Evolutionary conservation across 176 grass and related monocot species (phyloP).

Genomic region (Eleusine indica): DNA sequence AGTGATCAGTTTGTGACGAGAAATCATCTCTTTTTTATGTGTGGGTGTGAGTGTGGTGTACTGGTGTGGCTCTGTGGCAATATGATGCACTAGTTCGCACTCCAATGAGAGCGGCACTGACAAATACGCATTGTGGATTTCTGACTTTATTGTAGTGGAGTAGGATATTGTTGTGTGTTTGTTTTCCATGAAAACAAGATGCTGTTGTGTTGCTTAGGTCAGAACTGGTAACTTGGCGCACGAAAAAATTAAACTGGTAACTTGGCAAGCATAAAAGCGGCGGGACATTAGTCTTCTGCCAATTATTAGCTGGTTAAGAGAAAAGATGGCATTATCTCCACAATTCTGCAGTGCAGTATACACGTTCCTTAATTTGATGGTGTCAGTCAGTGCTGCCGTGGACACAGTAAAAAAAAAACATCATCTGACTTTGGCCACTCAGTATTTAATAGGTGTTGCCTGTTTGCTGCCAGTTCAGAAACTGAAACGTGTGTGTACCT

Average conservation of each 20-base stretch:
- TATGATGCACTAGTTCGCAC: slow-evolving; percentile 2
- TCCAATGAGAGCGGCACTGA: slow-evolving; percentile 16
- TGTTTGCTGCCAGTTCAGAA: not conserved
- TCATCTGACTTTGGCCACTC: not conserved
- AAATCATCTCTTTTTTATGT: not conserved
- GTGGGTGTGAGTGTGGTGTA: not conserved
- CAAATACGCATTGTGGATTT: not conserved
- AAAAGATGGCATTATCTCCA: not conserved
- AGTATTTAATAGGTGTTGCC: not conserved
- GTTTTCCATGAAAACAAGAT: not conserved
- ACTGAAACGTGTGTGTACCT: not conserved
- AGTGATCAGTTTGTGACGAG: not conserved
- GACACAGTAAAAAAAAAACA: not conserved
- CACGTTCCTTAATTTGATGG: not conserved
- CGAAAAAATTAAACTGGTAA: not conserved
- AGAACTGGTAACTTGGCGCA: slow-evolving; percentile 21
- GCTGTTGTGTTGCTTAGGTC: slow-evolving; percentile 19
- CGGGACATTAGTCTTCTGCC: not conserved
- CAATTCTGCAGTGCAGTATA: not conserved
- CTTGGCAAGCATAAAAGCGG: slow-evolving; percentile 27
- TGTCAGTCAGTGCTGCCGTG: not conserved
- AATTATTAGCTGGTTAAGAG: not conserved
- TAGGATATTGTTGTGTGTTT: slow-evolving; percentile 17
- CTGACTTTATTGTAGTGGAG: slow-evolving; percentile 6
- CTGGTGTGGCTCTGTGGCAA: not conserved